Base-by-base conservation (phyloP, 176 grass and related monocot genomes). In the Pharus latifolius region DNA sequence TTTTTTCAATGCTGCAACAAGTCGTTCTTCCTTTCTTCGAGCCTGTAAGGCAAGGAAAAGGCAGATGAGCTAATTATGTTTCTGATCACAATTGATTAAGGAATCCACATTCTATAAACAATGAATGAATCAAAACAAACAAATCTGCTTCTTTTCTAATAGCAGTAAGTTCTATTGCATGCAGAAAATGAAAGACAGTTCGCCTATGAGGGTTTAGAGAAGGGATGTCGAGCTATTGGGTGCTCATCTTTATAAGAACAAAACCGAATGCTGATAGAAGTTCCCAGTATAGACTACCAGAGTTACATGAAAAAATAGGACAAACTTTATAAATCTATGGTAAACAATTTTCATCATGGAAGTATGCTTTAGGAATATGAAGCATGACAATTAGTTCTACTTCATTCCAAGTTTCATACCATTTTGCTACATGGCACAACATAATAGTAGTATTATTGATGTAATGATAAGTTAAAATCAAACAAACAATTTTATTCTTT, bases 1-100 rank as follows among this genome's bases (percentile, higher is more conserved):
- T 85, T 98, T 98, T 73, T 85, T 98, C 65, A 98, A 70, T 47
- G 89, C 87, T 56, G 80, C 65, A 67, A 76, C 78, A 67, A 88
- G 14, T 45, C 81, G 75, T 61, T 85, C 89, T 89, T 98, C 94
- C 72, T 87, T 98, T 63, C 28, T 85, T 55, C 55, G 56, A 61
- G 94, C 89, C 94, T 93, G 75, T 84, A 53, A 67, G 26, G 7
- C 0, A 38, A 48, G 40, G 25, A 78, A 37, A 54, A 65, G 6
- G 16, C 33, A 80, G 10, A 60, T 27, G 47, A 68, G 42, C 26
- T 65, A 69, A 51, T 22, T 49, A 74, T 19, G 53, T 70, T 23
- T 24, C 46, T 15, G n/a, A 23, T 2, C 17, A 30, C 1, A 69
- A 80, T 15, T 63, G 2, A 69, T 56, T 67, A 28, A 78, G 11